phyloP scores from a whole-genome alignment of 495 filamentous ascomycete species.

The Apiosordaria backusii region DNA sequence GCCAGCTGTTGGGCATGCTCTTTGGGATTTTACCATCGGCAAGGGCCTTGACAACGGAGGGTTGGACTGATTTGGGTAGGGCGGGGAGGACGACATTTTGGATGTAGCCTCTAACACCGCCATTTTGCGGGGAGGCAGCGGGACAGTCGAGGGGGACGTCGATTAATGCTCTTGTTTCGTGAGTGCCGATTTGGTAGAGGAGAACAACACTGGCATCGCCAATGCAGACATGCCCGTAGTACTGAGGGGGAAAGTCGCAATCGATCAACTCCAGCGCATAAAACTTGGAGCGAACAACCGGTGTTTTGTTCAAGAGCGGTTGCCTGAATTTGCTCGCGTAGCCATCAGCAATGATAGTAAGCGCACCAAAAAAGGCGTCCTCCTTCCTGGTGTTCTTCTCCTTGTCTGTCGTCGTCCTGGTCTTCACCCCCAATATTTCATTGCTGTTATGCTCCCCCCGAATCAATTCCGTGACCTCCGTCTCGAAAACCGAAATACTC shows the following conservation, averaged over 20 bases:
- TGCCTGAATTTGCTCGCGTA: constrained; percentile 94
- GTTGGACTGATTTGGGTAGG: constrained; percentile 67
- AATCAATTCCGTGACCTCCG: constrained; percentile 61
- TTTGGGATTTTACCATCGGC: constrained; percentile 65
- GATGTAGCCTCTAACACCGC: constrained; percentile 81
- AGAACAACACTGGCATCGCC: constrained; percentile 76
- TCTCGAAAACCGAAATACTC: constrained; percentile 73
- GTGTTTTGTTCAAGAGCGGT: constrained; percentile 62
- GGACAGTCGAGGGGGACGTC: constrained; percentile 81
- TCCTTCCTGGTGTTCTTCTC: constrained; percentile 53
- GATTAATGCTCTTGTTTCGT: constrained; percentile 85
- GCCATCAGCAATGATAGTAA: constrained; percentile 89
- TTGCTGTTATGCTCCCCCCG: constrained; percentile 47
- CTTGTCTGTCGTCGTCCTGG: constrained; percentile 51
- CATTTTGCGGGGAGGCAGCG: constrained; percentile 62
- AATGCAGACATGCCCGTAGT: constrained; percentile 85
- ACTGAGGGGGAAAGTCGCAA: constrained; percentile 65
- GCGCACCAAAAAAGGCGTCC: constrained; percentile 74
- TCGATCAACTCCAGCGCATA: constrained; percentile 90
- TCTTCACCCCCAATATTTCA: constrained; percentile 73
- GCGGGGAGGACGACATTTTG: constrained; percentile 70
- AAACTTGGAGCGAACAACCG: constrained; percentile 76
- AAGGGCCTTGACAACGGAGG: constrained; percentile 71
- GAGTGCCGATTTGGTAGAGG: constrained; percentile 94
- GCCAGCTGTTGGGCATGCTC: constrained; percentile 91